These are phyloP conservation scores for Endocarpon pusillum DNA, from an alignment of 495 filamentous ascomycete species.

Conservation along the genomic window DNA sequence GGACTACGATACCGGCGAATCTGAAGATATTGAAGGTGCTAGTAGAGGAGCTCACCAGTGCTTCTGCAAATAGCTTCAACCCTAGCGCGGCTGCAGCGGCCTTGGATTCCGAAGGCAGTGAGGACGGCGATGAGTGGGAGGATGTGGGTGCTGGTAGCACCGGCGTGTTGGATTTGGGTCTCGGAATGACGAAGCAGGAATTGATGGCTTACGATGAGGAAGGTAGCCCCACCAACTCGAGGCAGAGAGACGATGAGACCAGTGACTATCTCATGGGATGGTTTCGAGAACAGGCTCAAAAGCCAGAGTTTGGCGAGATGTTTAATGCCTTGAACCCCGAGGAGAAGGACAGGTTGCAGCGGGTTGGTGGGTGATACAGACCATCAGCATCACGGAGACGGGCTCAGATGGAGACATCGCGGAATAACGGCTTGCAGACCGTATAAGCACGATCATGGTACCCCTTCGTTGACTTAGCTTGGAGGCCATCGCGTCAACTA, in stretches of 20 bases:
- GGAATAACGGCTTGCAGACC: too few species aligned
- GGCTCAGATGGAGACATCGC: too few species aligned
- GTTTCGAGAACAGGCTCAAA: conserved; percentile 55
- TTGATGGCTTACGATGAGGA: conserved; percentile 50
- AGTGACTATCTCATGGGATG: conserved; percentile 68
- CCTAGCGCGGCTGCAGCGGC: conserved; percentile 36
- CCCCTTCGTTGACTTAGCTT: too few species aligned
- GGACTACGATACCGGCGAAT: conserved; percentile 69
- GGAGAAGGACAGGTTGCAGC: conserved; percentile 55
- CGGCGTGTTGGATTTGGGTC: conserved; percentile 51
- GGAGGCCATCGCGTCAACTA: too few species aligned
- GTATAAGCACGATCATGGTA: too few species aligned
- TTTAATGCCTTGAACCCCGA: conserved; percentile 49
- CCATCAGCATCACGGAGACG: too few species aligned
- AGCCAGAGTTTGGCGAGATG: conserved; percentile 57
- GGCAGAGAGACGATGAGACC: conserved; percentile 80
- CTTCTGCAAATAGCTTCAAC: conserved; percentile 38
- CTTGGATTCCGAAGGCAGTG: conserved; percentile 30
- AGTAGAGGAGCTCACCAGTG: conserved; percentile 59
- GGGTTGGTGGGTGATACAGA: not conserved
- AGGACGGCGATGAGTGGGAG: conserved; percentile 73
- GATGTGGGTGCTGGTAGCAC: conserved; percentile 63
- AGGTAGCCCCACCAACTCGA: conserved; percentile 34
- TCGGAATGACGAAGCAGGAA: conserved; percentile 48
- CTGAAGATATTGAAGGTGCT: conserved; percentile 95